Evolutionary conservation across 78 protist genomes (phyloP), one percentile per base, ranked within the genome.

Genomic region (Dictyostelium capitatum): DNA sequence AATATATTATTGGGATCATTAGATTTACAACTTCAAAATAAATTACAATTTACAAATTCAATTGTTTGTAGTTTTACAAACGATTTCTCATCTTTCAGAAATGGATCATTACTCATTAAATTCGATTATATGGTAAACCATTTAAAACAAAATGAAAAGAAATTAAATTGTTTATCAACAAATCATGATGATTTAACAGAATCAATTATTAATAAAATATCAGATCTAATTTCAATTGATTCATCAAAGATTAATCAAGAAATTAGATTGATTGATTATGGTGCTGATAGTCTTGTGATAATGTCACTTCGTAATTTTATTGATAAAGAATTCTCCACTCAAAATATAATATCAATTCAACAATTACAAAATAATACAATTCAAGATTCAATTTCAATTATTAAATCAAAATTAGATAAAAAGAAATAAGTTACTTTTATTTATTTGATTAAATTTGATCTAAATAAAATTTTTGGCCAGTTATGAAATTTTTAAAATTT

Each of bases 331-430:
- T 47, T 48, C 5, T 51, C 56, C 0, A 56, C 46, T 17, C 53
- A 19, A 53, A 67, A 82, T 20, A 3, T 54, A 37, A 67, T 82
- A 5, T 53, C 77, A 32, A 19, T 70, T 17, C 43, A 75, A 37
- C 53, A 65, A 50, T 67, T 82, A 23, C 80, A 73, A 50, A 20
- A n/a, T 25, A n/a, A 20, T 6, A 82, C 73, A 11, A 82, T 82
- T 46, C 23, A n/a, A 11, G 9, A n/a, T 3, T 43, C 17, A 20
- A 73, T 73, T 46, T 56, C 19, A 73, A 46, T 32, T n/a, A 46
- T 73, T 46, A 19, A 43, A 46, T n/a, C 17, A 6, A 15, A 37
- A 73, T n/a, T 46, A 1, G 50, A 73, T 43, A 73, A 73, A 47
- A 7, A 6, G 50, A n/a, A n/a, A n/a, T n/a, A n/a, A n/a, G n/a